Base-by-base conservation (phyloP, 352 stramenopile genomes). In the Peronospora farinosa region DNA sequence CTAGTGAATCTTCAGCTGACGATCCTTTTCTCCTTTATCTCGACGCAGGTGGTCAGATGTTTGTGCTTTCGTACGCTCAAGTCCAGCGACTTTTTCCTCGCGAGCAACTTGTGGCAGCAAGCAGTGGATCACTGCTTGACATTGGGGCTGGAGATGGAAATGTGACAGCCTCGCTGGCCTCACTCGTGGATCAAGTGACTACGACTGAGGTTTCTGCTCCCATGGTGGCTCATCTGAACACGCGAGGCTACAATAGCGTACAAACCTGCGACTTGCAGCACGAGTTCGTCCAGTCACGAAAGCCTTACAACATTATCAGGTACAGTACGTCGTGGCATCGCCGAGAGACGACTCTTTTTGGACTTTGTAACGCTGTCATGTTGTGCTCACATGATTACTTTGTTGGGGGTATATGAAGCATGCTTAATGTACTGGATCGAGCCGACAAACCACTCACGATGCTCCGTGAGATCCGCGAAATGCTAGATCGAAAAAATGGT, bases 121-220 rank as follows among this genome's bases (percentile, higher is more conserved):
- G 40, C 7, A 62, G 64, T 15, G 65, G 69, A 1, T 75, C 74
- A 11, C 45, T 93, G 27, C 72, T 93, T 8, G 83, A 93, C 35
- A 88, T 93, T 56, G 83, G 80, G 25, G 83, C 83, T 15, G 83
- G 83, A 25, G 83, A 93, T 50, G 83, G 83, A 51, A 88, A 93
- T 40, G 80, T 93, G 38, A 93, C 83, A 3, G 76, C 63, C 12
- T 80, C 72, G 10, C 61, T 93, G n/a, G 78, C 76, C n/a, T 83
- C 79, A 46, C 71, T 91, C 12, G 78, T 89, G 12, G 63, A 84
- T 23, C 49, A 70, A 32, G 79, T 91, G 21, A 76, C 65, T 12
- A 77, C 74, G 5, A 93, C 82, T 0, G 82, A 93, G 51, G 80
- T 85, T 30, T 93, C 82, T 0, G 56, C 66, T 5, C 78, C 82